Percentiles rank a stretch among this genome's conserved stretches.
Evolutionary conservation across 2,329 filamentous ascomycete species (phyloP).

Genomic region (Podosphaera fusca): DNA sequence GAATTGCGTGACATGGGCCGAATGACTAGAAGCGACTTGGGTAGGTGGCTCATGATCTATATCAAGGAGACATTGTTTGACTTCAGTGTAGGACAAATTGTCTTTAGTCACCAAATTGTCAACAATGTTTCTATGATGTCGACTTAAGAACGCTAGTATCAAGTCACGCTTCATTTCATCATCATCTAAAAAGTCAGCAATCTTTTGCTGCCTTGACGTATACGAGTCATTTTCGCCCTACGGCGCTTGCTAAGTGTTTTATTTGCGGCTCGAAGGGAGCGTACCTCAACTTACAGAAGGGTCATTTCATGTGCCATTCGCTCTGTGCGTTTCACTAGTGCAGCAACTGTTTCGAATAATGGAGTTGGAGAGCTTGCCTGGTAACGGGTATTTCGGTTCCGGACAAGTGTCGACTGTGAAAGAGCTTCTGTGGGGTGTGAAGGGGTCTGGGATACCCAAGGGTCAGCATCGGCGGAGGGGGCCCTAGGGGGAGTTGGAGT

Average conservation of each 20-base stretch:
- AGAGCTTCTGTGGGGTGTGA: conserved; percentile 1
- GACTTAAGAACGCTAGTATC: background rate
- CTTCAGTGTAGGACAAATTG: background rate
- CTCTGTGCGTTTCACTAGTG: too few relatives aligned
- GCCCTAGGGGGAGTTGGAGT: too few relatives aligned
- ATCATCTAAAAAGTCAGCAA: background rate
- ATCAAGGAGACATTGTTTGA: background rate
- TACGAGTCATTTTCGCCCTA: background rate
- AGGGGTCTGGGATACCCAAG: conserved; percentile 2
- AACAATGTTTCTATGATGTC: background rate
- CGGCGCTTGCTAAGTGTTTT: background rate
- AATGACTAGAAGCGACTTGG: background rate
- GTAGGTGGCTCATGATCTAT: background rate
- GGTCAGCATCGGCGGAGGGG: background rate
- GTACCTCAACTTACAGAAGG: too few relatives aligned
- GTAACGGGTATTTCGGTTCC: conserved; percentile 2
- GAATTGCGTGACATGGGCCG: background rate
- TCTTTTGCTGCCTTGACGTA: background rate
- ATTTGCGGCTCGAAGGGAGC: too few relatives aligned
- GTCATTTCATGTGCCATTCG: too few relatives aligned
- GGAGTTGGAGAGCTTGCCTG: background rate
- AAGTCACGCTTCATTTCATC: background rate
- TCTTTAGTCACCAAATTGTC: background rate
- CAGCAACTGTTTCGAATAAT: too few relatives aligned
- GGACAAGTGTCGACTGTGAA: conserved; percentile 1